Conservation (phyloP, 805 yeast species). For the Wickerhamiella shivajii region DNA sequence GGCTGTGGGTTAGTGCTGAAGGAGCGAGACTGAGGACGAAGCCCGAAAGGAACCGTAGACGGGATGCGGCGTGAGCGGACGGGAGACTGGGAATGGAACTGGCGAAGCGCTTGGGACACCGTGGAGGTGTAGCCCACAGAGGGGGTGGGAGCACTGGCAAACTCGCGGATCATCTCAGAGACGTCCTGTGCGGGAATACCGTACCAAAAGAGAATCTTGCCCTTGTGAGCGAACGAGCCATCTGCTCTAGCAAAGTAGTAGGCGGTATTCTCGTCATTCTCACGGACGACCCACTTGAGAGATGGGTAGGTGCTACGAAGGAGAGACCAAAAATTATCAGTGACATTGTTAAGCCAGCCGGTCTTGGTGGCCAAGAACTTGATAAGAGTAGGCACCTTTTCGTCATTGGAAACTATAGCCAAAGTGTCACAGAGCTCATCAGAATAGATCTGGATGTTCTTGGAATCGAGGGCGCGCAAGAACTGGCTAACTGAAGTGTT, state of each 20-base stretch:
- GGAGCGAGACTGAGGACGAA: conserved; percentile 16
- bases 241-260: conserved; percentile 91
- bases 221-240: conserved; percentile 83
- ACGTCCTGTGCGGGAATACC: conserved; percentile 57
- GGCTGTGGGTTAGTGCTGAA: conserved; percentile 47
- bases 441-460: conserved; percentile 44
- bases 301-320: conserved; percentile 57
- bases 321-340: conserved; percentile 83
- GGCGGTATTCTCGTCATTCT: conserved; percentile 76
- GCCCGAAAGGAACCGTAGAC: conserved; percentile 1
- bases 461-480: conserved; percentile 50
- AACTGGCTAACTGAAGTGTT: conserved; percentile 66
- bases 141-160: conserved; percentile 12
- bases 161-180: conserved; percentile 45
- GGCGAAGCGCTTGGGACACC: conserved; percentile 13
- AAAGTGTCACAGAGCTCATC: conserved; percentile 93
- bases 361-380: conserved; percentile 74
- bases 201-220: conserved; percentile 88
- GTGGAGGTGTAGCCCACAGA: conserved; percentile 11
- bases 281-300: conserved; percentile 80
- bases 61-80: conserved; percentile 4
- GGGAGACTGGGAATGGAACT: conserved; percentile 12
- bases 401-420: conserved; percentile 53
- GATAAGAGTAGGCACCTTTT: conserved; percentile 50
- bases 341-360: conserved; percentile 96